Base-by-base conservation (phyloP, 768 basidiomycete species). In the Mycena albidolilacea region DNA sequence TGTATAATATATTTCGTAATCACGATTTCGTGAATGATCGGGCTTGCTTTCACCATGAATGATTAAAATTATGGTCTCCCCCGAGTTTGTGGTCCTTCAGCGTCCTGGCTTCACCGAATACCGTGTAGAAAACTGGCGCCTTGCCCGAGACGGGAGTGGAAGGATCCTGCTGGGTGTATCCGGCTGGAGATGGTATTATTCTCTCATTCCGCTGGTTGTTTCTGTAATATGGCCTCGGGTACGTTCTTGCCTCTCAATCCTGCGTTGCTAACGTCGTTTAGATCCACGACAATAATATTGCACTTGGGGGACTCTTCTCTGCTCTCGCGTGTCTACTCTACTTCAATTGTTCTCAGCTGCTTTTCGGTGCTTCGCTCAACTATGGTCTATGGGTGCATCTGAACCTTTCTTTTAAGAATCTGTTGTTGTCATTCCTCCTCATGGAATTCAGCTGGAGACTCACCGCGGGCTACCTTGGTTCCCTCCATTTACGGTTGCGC, bases 361-460 rank as follows among this genome's bases (percentile, higher is more conserved):
- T 90, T 17, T 85, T 86, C 78, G 90, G 90, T 90, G 76, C 19
- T 68, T 55, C 41, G 48, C 67, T 11, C 9, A 50, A 58, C 64
- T 38, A 15, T 39, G 39, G 12, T 54, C n/a, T 30, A 60, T 60
- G 52, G 17, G 37, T 17, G 15, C 70, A 50, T 62, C 63, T 69
- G 46, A 74, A 54, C 59, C 63, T 73, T n/a, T n/a, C 35, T 14
- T 64, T 4, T n/a, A 59, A 95, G 94, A 95, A 82, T 94, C 93
- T 21, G 82, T 95, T 5, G 80, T 94, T 54, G 84, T 92, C 46
- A 79, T 95, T 57, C 91, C 91, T 9, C 83, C 85, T 0, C 89
- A 92, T 65, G 94, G 94, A 12, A 83, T 96, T 52, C 95, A 95
- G 77, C 81, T 95, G 3, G 93, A 95, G 79, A 91, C 90, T 0